phyloP scores from a whole-genome alignment of 2,329 filamentous ascomycete genomes.

The Ceratocystis diversiconidia region DNA sequence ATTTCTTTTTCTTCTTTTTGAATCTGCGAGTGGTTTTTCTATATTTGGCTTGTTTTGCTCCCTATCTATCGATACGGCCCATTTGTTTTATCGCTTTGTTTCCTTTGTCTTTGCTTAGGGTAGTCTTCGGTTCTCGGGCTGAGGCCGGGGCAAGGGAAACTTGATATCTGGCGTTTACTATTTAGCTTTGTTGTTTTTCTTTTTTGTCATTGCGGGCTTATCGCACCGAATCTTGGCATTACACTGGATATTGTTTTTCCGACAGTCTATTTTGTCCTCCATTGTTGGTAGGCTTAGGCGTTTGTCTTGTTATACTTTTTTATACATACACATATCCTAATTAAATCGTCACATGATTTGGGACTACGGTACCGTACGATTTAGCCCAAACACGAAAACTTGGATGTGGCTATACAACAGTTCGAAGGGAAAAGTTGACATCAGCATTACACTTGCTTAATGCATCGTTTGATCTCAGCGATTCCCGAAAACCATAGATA shows the following conservation, averaged over 20 bases:
- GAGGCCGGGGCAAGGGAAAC: not conserved
- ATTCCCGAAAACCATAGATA: too few relatives aligned
- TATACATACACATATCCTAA: not conserved
- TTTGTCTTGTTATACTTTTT: not conserved
- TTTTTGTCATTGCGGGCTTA: not conserved
- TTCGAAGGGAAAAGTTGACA: too few relatives aligned
- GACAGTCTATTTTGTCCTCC: not conserved
- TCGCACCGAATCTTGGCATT: not conserved
- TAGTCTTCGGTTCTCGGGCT: not conserved
- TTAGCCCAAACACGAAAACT: too few relatives aligned
- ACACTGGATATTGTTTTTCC: slow-evolving; percentile 6
- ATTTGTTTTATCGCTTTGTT: slow-evolving; percentile 3
- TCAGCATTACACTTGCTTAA: too few relatives aligned
- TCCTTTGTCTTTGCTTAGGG: not conserved
- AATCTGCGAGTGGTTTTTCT: not conserved
- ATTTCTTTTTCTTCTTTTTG: not conserved
- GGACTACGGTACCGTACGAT: too few relatives aligned
- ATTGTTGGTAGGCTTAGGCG: not conserved
- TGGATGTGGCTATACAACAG: too few relatives aligned
- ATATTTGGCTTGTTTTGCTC: not conserved
- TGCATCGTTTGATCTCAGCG: too few relatives aligned
- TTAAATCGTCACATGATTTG: too few relatives aligned
- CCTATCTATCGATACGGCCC: not conserved
- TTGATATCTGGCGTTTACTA: not conserved
- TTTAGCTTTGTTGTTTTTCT: not conserved